Evolutionary conservation across 1,139 yeast species (phyloP), one percentile per base, ranked within the genome.

Genomic region (Scheffersomyces parashehatae): DNA sequence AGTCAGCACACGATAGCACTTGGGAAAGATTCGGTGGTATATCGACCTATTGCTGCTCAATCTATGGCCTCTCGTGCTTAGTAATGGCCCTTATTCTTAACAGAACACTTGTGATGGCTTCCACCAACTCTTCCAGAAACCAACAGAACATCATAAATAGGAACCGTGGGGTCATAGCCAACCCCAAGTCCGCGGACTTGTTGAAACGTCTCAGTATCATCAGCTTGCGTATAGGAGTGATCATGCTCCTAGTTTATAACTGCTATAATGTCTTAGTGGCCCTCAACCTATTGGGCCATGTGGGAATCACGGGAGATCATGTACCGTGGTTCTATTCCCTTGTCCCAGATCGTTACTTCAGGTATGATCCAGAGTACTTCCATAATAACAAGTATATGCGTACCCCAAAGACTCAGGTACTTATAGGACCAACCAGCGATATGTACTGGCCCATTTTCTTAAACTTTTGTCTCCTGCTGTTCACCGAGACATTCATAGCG

Each of bases 401-500:
- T 16, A 65, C 74, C 24, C 70, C 73, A 0, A 45, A 46, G 13
- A 43, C 50, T 11, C 68, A 59, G 45, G 72, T 71, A 5, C 62
- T 64, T 54, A 55, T 69, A 5, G 84, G 83, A 1, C 85, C 85
- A 11, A 64, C 81, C 1, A 75, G 83, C 3, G 71, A 73, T 14
- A 68, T 85, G 49, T 73, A 83, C 41, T 83, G 88, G 84, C 82
- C 85, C 3, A 68, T 84, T 4, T 86, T 82, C 53, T 57, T 83
- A 40, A 67, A 81, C 1, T 69, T 83, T 43, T 85, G 93, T 56
- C 60, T 79, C 16, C 82, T 84, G 60, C 81, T 83, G 54, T 81
- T 83, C 47, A 66, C 83, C n/a, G 93, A 87, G 59, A 83, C 89
- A 0, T 83, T 86, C 51, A 70, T 82, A 2, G 74, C 87, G 6